A percentile compares a stretch with the other conserved stretches of the same genome.
Evolutionary conservation across 495 filamentous ascomycete genomes (phyloP).

Genomic region (Lichenothelia convexa): DNA sequence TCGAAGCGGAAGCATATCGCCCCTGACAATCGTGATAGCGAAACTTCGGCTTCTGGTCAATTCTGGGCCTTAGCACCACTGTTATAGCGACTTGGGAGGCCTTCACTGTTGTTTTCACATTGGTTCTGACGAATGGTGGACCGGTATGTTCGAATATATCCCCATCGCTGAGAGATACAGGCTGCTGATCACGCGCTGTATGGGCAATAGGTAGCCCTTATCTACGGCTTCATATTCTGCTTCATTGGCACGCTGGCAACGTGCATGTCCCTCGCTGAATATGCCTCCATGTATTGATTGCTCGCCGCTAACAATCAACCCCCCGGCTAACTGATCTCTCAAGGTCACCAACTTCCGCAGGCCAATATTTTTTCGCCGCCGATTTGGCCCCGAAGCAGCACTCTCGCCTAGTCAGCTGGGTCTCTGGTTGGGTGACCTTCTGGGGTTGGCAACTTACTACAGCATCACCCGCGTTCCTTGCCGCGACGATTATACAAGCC

Average conservation of each 20-base stretch:
- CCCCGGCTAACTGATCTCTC: neutral
- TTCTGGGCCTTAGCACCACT: no score
- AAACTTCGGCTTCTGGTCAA: no score
- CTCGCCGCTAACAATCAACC: neutral
- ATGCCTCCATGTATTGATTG: slow-evolving; percentile 5
- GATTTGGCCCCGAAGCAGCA: slow-evolving; percentile 2
- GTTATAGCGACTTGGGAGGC: no score
- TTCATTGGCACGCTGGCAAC: slow-evolving; percentile 6
- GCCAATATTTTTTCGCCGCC: slow-evolving; percentile 10
- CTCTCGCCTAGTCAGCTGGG: slow-evolving; percentile 1
- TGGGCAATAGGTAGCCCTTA: no score
- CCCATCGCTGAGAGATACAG: no score
- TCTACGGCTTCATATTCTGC: slow-evolving; percentile 9
- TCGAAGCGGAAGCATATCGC: no score
- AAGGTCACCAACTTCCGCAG: slow-evolving; percentile 6
- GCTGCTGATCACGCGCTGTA: no score
- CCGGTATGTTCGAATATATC: no score
- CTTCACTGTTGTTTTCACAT: no score
- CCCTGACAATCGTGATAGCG: no score
- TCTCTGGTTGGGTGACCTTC: slow-evolving; percentile 37
- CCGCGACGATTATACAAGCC: slow-evolving; percentile 40
- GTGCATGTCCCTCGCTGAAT: slow-evolving; percentile 7
- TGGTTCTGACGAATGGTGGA: slow-evolving; percentile 4
- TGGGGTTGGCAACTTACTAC: slow-evolving; percentile 42
- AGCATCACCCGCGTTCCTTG: slow-evolving; percentile 34